Evolutionary conservation across 371 early-diverging fungal genomes (phyloP).

Genomic region (Chytridium lagenaria): DNA sequence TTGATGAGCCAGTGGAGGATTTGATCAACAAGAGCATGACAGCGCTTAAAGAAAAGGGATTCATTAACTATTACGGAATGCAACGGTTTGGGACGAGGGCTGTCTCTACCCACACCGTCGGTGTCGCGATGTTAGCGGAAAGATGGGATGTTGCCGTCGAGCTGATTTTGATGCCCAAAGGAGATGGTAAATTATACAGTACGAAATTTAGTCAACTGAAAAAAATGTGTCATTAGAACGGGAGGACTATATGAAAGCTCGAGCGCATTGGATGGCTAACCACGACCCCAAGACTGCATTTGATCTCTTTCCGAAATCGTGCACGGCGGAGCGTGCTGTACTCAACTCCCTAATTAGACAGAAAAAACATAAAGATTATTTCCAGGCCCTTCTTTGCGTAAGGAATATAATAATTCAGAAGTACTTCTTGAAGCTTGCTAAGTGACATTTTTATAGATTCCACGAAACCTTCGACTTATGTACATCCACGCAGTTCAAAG

Average conservation of each 20-base stretch:
- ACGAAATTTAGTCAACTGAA: no score
- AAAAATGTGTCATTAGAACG: slow-evolving; percentile 64
- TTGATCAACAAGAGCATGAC: slow-evolving; percentile 63
- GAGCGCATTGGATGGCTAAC: slow-evolving; percentile 71
- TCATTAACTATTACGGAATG: slow-evolving; percentile 98
- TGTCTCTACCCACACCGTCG: slow-evolving; percentile 87
- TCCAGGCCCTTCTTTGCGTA: slow-evolving; percentile 70
- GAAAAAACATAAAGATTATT: slow-evolving; percentile 52
- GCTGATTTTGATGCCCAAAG: slow-evolving; percentile 79
- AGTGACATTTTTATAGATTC: slow-evolving; percentile 62
- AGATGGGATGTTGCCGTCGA: slow-evolving; percentile 80
- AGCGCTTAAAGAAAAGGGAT: slow-evolving; percentile 74
- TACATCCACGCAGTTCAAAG: slow-evolving; percentile 99
- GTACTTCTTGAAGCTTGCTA: slow-evolving; percentile 13
- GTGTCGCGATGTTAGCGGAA: slow-evolving; percentile 77
- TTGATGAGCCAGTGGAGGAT: slow-evolving; percentile 32
- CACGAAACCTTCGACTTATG: slow-evolving; percentile 86
- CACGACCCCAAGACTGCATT: slow-evolving; percentile 68
- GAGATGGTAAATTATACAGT: slow-evolving; percentile 52
- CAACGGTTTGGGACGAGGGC: slow-evolving; percentile 96
- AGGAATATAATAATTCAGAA: slow-evolving; percentile 27
- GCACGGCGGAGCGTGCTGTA: slow-evolving; percentile 76
- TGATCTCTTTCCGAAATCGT: slow-evolving; percentile 71
- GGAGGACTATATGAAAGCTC: slow-evolving; percentile 64
- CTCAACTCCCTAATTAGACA: slow-evolving; percentile 43